Base-by-base conservation (phyloP, 768 basidiomycete species). In the Pleurotus tuber-regium region DNA sequence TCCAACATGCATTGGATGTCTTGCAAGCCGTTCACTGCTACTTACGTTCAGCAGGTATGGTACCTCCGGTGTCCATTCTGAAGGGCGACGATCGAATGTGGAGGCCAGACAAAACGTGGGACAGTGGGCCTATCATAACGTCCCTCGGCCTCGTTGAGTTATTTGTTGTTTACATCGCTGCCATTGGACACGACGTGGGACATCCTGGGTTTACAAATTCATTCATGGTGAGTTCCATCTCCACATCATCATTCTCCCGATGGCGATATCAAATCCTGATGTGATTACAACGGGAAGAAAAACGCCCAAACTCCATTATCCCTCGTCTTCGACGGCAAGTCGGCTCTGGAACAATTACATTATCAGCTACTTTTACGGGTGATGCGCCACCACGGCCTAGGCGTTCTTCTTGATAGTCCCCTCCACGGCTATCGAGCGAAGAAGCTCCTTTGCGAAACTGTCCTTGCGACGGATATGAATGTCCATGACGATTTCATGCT, bases 181-280 rank as follows among this genome's bases (percentile, higher is more conserved):
- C 95, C 35, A 92, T 99, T 59, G 97, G 97, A 0, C 97, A 99
- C 63, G 97, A 99, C 66, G 94, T 92, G 14, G 96, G 92, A 0
- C 97, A 99, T 69, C 97, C 97, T 0, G 97, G 97, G 0, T 80
- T 98, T 52, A 89, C 87, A 21, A 98, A 98, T 64, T 72, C 82
- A 11, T 98, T 98, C 70, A 90, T 98, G 89, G 94, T 92, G 60
- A 66, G 83, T 78, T 43, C 9, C 24, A 35, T 51, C 10, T 41
- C 21, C 1, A 39, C 26, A 30, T 56, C 54, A 33, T 29, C n/a
- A n/a, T n/a, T n/a, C n/a, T n/a, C n/a, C n/a, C n/a, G n/a, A n/a
- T n/a, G 40, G 35, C 19, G 24, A 50, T 43, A 33, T 21, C 29
- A 33, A 30, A 44, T 21, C 52, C 28, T 49, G 26, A 46, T 42